phyloP scores from a whole-genome alignment of 441 rosid genomes.

The Theobroma grandiflorum region DNA sequence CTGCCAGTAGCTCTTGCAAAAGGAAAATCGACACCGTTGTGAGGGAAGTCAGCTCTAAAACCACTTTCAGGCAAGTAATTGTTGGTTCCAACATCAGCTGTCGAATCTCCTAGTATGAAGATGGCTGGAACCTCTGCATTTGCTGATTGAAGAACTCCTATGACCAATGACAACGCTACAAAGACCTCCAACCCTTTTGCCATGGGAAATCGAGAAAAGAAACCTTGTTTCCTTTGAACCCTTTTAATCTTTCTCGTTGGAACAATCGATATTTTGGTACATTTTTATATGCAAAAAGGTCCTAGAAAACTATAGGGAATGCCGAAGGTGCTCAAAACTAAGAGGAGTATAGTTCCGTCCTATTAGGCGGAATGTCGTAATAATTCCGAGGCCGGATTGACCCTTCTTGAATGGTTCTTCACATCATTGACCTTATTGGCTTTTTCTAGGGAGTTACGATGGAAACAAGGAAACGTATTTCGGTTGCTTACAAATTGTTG shows the following conservation, averaged over 20 bases:
- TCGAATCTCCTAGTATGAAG: conserved; percentile 60
- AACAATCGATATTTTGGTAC: background rate
- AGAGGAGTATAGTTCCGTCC: background rate
- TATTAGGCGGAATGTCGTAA: background rate
- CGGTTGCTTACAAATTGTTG: background rate
- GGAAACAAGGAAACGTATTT: conserved; percentile 21
- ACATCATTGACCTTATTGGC: background rate
- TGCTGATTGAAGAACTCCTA: conserved; percentile 4
- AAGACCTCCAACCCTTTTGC: conserved; percentile 25
- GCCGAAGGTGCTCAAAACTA: background rate
- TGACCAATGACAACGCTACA: conserved; percentile 20
- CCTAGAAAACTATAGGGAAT: background rate
- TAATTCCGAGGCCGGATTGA: conserved; percentile 7
- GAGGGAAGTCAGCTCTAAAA: conserved; percentile 46
- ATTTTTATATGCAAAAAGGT: conserved; percentile 29
- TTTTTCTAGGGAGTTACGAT: background rate
- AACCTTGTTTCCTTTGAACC: background rate
- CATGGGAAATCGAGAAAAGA: conserved; percentile 28
- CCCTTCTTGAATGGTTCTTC: background rate
- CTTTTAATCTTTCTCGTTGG: background rate
- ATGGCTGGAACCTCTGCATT: conserved; percentile 42
- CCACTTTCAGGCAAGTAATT: conserved; percentile 47
- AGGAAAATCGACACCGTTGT: conserved; percentile 65
- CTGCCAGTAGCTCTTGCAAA: conserved; percentile 51
- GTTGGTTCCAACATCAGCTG: conserved; percentile 64